Conservation (phyloP, 2,329 filamentous ascomycete genomes). For the Hawksworthiomyces lignivorus region DNA sequence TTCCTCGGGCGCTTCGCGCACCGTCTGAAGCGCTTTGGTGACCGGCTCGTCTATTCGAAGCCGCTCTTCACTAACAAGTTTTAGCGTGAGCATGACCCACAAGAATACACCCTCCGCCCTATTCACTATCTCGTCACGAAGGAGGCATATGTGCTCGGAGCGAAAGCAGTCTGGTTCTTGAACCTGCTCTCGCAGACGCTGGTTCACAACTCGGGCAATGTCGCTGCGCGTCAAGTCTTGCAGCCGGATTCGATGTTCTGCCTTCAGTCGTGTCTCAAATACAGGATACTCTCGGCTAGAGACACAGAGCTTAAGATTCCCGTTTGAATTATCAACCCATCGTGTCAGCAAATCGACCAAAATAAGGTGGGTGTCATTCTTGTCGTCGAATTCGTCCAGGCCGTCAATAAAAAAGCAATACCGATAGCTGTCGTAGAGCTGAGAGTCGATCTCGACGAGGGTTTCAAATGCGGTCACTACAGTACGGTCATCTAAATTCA, state of each 20-base stretch:
- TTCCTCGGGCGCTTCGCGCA: too few species aligned
- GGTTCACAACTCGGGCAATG: background rate
- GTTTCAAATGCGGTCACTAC: too few species aligned
- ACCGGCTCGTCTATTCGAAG: background rate
- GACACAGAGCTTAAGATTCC: conserved; percentile 1
- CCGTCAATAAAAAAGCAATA: conserved; percentile 7
- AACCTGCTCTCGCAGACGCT: background rate
- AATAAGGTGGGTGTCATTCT: background rate
- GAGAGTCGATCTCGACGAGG: background rate
- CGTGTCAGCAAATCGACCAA: background rate
- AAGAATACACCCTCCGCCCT: background rate
- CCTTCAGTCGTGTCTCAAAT: background rate
- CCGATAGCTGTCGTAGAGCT: background rate
- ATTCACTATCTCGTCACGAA: background rate
- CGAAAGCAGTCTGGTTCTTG: background rate
- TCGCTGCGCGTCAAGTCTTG: background rate
- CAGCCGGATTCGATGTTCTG: background rate
- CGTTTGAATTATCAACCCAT: background rate
- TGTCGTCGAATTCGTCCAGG: conserved; percentile 7
- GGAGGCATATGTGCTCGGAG: background rate
- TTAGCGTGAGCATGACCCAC: background rate
- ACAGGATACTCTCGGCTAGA: conserved; percentile 4
- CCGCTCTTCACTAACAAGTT: background rate
- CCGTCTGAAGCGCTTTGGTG: background rate
- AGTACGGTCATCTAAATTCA: too few species aligned